Percentiles rank a stretch among this genome's conserved stretches.
phyloP scores from a whole-genome alignment of 2,329 filamentous ascomycete species.

The Madurella fahalii region DNA sequence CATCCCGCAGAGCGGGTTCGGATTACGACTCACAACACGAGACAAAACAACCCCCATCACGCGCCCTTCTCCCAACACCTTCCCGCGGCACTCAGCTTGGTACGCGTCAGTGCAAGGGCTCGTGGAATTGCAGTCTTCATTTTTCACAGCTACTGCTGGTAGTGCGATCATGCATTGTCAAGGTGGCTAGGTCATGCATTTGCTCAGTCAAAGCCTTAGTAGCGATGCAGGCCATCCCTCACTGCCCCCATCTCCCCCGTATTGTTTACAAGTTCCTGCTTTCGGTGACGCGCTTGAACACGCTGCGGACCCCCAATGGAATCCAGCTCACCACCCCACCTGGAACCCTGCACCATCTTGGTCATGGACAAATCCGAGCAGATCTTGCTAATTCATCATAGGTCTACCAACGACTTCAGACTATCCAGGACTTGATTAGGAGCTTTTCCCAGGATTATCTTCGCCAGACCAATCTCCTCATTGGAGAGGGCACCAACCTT shows the following conservation, averaged over 20 bases:
- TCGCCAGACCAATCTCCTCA: slow-evolving; percentile 79
- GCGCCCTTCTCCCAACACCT: neutral
- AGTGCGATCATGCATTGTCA: no score
- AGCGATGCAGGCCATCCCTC: no score
- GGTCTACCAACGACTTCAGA: slow-evolving; percentile 74
- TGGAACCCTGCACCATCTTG: neutral
- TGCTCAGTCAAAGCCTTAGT: no score
- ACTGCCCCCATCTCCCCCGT: no score
- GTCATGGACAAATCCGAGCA: neutral
- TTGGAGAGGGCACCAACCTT: slow-evolving; percentile 58
- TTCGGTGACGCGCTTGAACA: slow-evolving; percentile 7
- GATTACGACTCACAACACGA: neutral
- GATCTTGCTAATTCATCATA: slow-evolving; percentile 41
- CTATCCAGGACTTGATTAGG: slow-evolving; percentile 74
- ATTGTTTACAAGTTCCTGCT: slow-evolving; percentile 24
- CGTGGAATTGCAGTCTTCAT: no score
- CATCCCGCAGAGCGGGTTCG: neutral
- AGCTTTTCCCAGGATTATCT: slow-evolving; percentile 80
- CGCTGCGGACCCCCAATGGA: no score
- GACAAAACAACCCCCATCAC: neutral
- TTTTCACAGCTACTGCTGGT: no score
- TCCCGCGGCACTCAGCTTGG: no score
- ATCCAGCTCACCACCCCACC: neutral
- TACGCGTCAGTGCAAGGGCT: no score
- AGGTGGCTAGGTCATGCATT: no score